Conservation (phyloP, 768 basidiomycete species). For the Dioszegia crocea region DNA sequence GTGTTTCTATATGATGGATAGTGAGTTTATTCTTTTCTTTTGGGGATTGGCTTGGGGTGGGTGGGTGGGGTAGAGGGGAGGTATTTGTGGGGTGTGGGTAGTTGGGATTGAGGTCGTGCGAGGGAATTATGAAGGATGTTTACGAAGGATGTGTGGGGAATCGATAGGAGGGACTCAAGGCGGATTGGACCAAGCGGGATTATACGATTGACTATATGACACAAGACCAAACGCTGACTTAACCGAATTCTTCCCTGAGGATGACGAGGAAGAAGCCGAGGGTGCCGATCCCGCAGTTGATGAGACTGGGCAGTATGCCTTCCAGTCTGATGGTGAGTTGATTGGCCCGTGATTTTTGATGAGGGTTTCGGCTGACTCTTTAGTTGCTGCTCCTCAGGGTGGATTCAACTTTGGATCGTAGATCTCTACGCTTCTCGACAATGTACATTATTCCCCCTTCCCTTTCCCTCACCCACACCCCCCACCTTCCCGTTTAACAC, state of each 20-base stretch:
- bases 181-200: no score
- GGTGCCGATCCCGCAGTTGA: conserved; percentile 66
- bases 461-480: neutral
- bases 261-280: conserved; percentile 80
- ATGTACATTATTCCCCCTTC: neutral
- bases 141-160: no score
- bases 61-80: no score
- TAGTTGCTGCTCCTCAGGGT: conserved; percentile 82
- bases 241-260: conserved; percentile 98
- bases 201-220: no score
- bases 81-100: no score
- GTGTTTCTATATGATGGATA: conserved; percentile 76
- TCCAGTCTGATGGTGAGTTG: conserved; percentile 47
- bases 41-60: no score
- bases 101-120: no score
- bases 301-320: conserved; percentile 53
- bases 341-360: conserved; percentile 42
- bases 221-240: no score
- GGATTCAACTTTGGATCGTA: conserved; percentile 82
- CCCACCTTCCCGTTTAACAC: neutral
- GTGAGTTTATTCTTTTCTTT: conserved; percentile 26
- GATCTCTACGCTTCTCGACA: neutral
- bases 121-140: no score
- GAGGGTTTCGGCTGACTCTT: conserved; percentile 45
- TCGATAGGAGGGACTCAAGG: no score